phyloP scores from a whole-genome alignment of 2,329 filamentous ascomycete genomes.

The Pseudocercospora musae region DNA sequence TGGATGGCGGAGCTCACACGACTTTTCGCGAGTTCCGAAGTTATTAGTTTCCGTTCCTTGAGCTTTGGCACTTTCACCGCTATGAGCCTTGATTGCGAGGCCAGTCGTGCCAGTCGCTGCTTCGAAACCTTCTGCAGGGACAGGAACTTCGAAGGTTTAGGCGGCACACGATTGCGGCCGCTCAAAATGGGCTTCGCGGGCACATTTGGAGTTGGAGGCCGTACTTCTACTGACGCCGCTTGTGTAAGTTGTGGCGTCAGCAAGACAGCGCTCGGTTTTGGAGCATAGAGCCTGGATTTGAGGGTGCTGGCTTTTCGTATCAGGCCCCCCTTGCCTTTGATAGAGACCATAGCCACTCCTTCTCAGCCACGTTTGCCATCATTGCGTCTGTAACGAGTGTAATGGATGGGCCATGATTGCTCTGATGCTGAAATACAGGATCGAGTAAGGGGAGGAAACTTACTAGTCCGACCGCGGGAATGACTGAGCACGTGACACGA shows the following conservation, averaged over 20 bases:
- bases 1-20: neutral
- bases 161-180: neutral
- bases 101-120: neutral
- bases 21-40: neutral
- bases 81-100: neutral
- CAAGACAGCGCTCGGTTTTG: neutral
- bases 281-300: neutral
- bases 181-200: neutral
- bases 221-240: neutral
- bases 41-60: neutral
- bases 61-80: neutral
- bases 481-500: too few species aligned
- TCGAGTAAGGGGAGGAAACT: neutral
- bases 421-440: neutral
- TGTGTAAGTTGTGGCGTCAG: neutral
- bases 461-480: too few species aligned
- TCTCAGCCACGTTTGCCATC: neutral
- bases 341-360: neutral
- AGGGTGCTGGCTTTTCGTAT: neutral
- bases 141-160: neutral
- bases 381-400: neutral
- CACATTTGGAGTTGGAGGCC: neutral
- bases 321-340: neutral
- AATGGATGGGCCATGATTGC: neutral
- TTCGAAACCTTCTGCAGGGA: neutral